Base-by-base conservation (phyloP, 192 early-diverging fungal species). In the Dimargaris xerosporica region DNA sequence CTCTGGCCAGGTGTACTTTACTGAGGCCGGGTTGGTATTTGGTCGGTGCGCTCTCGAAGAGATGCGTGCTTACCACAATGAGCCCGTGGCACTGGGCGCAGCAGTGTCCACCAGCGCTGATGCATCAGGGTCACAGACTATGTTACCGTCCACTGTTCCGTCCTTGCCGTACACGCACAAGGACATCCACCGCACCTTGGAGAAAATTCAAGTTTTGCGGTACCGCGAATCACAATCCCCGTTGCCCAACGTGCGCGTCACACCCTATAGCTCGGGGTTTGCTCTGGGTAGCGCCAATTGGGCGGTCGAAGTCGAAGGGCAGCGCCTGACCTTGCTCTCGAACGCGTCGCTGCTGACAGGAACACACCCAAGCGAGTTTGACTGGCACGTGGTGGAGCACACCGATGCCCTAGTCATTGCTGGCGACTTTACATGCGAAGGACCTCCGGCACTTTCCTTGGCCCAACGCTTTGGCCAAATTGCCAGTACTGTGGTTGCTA, bases 21-120 rank as follows among this genome's bases (percentile, higher is more conserved):
- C 89, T 0, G 91, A 90, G 68, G 86, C 88, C 0, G 84, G 86
- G 0, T 80, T 88, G 68, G 80, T 78, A 42, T 89, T 88, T 75
- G 88, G 84, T 64, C 62, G 68, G 7, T 77, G 72, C 45, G 69
- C 71, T 39, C 43, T 77, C 54, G 75, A 77, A 45, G 75, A 69
- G 52, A 61, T 54, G 2, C 44, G 67, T 31, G 23, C 16, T 31
- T 56, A 56, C 30, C 54, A 56, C 10, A 23, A 51, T 43, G 59
- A 47, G 12, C 61, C 51, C 4, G 29, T 29, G 39, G n/a, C 39
- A 39, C 17, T 13, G 42, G 13, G 23, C 17, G 12, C 30, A 15
- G n/a, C 50, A 30, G 56, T 29, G 3, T 13, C 15, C 48, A 23
- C 28, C 7, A 29, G 54, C 39, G 16, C 47, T 42, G 64, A 53